phyloP scores from a whole-genome alignment of 768 basidiomycete genomes.

The Botryobasidium botryosum region DNA sequence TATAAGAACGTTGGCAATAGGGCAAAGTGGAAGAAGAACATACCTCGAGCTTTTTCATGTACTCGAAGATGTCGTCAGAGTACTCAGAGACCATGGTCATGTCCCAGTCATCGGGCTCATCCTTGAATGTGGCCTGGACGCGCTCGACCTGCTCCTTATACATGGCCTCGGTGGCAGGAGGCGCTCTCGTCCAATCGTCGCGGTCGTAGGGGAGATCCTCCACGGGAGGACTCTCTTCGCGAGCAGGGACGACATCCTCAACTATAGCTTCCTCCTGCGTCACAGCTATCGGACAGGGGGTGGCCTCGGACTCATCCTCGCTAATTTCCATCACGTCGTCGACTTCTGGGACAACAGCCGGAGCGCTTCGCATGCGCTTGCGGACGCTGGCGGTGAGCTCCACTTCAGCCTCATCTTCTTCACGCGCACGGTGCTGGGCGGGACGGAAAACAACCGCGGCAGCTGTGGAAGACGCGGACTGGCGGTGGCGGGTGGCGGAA shows the following conservation, averaged over 20 bases:
- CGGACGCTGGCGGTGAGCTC: background rate
- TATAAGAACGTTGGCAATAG: constrained; percentile 14
- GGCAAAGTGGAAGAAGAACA: constrained; percentile 16
- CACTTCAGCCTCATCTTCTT: background rate
- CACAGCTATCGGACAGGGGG: background rate
- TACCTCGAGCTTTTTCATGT: constrained; percentile 91
- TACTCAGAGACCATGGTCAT: constrained; percentile 98
- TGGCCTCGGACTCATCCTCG: constrained; percentile 40
- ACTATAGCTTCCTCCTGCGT: constrained; percentile 30
- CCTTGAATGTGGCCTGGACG: constrained; percentile 45
- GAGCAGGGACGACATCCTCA: constrained; percentile 20
- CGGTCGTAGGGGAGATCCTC: constrained; percentile 13
- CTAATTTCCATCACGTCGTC: constrained; percentile 10
- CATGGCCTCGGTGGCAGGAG: constrained; percentile 26
- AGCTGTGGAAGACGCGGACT: background rate
- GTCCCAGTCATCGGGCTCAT: constrained; percentile 63
- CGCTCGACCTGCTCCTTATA: constrained; percentile 47
- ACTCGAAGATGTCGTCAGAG: constrained; percentile 92
- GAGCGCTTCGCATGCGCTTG: constrained; percentile 1
- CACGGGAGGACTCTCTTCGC: constrained; percentile 20
- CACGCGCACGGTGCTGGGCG: background rate
- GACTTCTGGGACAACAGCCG: background rate
- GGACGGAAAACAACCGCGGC: background rate
- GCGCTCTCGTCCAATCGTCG: constrained; percentile 11
- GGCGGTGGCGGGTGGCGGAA: background rate